Evolutionary conservation across 108 stramenopile genomes (phyloP), one percentile per base, ranked within the genome.

Genomic region (Stephanodiscus triporus): DNA sequence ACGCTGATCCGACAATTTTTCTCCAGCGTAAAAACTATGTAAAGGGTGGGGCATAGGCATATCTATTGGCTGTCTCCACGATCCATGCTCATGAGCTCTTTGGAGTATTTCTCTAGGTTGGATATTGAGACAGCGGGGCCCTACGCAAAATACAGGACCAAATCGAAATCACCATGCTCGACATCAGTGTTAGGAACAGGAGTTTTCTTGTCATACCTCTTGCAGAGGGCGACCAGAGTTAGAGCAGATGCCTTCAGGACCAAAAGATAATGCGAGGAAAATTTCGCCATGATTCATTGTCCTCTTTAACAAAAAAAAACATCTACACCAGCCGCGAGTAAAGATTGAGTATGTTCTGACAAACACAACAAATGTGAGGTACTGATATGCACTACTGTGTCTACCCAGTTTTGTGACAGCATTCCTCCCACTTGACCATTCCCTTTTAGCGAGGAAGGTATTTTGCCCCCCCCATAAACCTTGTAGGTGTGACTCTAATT

Each of bases 181-280:
- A 53, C 51, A 0, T 53, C 24, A 10, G 51, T 53, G 20, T 20
- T 53, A 26, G 51, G 51, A 22, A 53, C 51, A 22, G 51, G 20
- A 53, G 20, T 53, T 1, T 6, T 22, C 51, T 53, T 53, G 51
- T 53, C 51, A 20, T 53, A 53, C 24, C 51, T 1, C 20, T 53
- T 53, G 20, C 51, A 53, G 6, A 53, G 51, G 24, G 51, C 51
- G 20, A 19, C 51, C 23, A 53, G 51, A 19, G 51, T 53, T 22
- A 19, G 51, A 22, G 51, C 51, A 53, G 51, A 53, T 26, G 51
- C 51, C 51, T 53, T 53, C 51, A 53, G 20, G 51, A 53, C 20
- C 20, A 53, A 26, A 6, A 53, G 51, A 53, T n/a, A n/a, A n/a
- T 53, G 51, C 20, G 51, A 6, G 24, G 51, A 22, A 26, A 53